These are phyloP conservation scores for Lepidopterella palustris DNA, from an alignment of 495 filamentous ascomycete species.

Conservation along the genomic window DNA sequence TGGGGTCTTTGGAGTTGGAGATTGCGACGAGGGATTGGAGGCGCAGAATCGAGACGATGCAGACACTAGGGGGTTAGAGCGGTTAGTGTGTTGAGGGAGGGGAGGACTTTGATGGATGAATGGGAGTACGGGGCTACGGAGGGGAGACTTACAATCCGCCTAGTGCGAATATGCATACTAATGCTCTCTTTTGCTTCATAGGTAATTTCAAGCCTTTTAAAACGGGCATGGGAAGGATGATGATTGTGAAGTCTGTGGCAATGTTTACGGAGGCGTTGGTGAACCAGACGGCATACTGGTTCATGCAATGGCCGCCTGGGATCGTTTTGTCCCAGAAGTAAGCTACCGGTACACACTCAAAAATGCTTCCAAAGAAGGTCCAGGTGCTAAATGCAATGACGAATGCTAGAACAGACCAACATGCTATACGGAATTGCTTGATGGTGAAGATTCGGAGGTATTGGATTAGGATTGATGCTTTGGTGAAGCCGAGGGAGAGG, in stretches of 20 bases:
- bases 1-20: slow-evolving; percentile 27
- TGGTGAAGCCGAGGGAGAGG: slow-evolving; percentile 13
- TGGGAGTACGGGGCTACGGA: background rate
- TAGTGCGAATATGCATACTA: slow-evolving; percentile 31
- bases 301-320: slow-evolving; percentile 37
- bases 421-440: slow-evolving; percentile 17
- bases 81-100: background rate
- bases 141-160: slow-evolving; percentile 30
- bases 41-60: slow-evolving; percentile 33
- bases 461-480: slow-evolving; percentile 21
- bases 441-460: slow-evolving; percentile 24
- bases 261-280: slow-evolving; percentile 48
- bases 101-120: background rate
- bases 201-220: slow-evolving; percentile 27
- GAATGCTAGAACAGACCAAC: slow-evolving; percentile 21
- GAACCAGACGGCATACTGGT: slow-evolving; percentile 44
- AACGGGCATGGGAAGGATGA: slow-evolving; percentile 34
- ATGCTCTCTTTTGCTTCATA: slow-evolving; percentile 25
- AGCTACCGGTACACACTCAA: slow-evolving; percentile 31
- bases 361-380: slow-evolving; percentile 31
- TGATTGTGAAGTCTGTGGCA: slow-evolving; percentile 44
- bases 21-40: slow-evolving; percentile 32
- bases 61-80: slow-evolving; percentile 22
- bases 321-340: slow-evolving; percentile 37
- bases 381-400: slow-evolving; percentile 23